These are phyloP conservation scores for Scheffersomyces coipomensis DNA, from an alignment of 805 yeast genomes.

Conservation along the genomic window DNA sequence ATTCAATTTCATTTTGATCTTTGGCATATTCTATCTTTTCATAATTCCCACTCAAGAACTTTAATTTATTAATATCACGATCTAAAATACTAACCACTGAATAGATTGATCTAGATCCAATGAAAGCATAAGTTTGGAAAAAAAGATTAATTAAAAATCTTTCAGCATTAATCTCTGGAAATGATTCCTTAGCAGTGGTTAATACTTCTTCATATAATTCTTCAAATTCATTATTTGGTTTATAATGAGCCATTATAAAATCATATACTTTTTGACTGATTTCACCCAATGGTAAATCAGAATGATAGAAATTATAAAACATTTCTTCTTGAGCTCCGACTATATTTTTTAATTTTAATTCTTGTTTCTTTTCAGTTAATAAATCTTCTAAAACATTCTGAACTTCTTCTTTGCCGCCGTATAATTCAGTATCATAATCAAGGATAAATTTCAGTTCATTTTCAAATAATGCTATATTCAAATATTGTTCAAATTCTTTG, in stretches of 20 bases:
- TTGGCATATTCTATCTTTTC: slow-evolving; percentile 20
- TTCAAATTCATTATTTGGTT: slow-evolving; percentile 34
- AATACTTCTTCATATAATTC: slow-evolving; percentile 30
- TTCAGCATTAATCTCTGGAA: slow-evolving; percentile 20
- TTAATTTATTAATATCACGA: slow-evolving; percentile 40
- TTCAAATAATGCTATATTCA: slow-evolving; percentile 33
- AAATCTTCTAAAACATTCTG: slow-evolving; percentile 24
- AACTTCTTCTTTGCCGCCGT: slow-evolving; percentile 28
- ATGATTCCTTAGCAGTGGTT: slow-evolving; percentile 14
- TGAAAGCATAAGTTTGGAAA: slow-evolving; percentile 70
- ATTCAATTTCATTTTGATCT: slow-evolving; percentile 27
- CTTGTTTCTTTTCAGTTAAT: slow-evolving; percentile 21
- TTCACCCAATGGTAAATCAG: slow-evolving; percentile 35
- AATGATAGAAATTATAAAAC: slow-evolving; percentile 32
- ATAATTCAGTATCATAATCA: slow-evolving; percentile 34
- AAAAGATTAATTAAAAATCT: slow-evolving; percentile 56
- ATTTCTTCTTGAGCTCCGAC: slow-evolving; percentile 39
- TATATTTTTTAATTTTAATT: slow-evolving; percentile 6
- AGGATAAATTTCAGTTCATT: slow-evolving; percentile 26
- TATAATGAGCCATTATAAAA: slow-evolving; percentile 39
- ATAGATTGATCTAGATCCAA: slow-evolving; percentile 83
- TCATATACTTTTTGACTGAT: slow-evolving; percentile 39
- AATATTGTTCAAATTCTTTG: slow-evolving; percentile 38
- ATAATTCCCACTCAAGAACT: slow-evolving; percentile 29
- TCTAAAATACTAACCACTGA: slow-evolving; percentile 41